Evolutionary conservation across 352 stramenopile genomes (phyloP), one percentile per base, ranked within the genome.

Genomic region (Phytopythium kandeliae): DNA sequence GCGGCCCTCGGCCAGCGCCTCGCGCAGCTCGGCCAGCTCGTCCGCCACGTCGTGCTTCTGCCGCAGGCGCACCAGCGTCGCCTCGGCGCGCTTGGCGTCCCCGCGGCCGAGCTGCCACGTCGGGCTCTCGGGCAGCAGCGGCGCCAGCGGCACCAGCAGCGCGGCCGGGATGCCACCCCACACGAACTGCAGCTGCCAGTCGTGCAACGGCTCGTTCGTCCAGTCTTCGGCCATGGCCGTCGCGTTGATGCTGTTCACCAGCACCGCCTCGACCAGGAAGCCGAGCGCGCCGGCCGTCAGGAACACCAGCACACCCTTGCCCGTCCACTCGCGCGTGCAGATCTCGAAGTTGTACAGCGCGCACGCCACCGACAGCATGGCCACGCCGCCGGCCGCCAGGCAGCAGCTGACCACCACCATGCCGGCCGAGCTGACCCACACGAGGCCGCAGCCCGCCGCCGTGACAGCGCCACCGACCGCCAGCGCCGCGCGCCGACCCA

Each of bases 261-360:
- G 56, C 17, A 91, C 57, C 5, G 81, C 74, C 51, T 92, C 85
- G 15, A 95, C 64, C 48, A 93, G 82, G 62, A 85, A 93, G 8
- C 72, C 80, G 16, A 95, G 59, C 17, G 72, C 63, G 41, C 67
- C 69, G 19, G 67, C 81, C 12, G 88, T 81, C 4, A 93, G 54
- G 57, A 95, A 95, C 40, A 92, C 70, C n/a, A 93, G 55, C 31
- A 93, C 82, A 21, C 82, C 83, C 60, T 95, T 93, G 42, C 85
- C 83, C 59, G 89, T 92, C 80, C 81, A 92, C 8, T 81, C 85
- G 22, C 74, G 65, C 76, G 88, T 92, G 60, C 79, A 92, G 26
- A 93, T 86, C 57, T 95, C 85, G 19, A 90, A 93, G 59, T 92
- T 93, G 75, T 93, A 95, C 44, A 93, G 62, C 42, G 85, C 60